Evolutionary conservation across 2,329 filamentous ascomycete genomes (phyloP).

Genomic region (Pseudogymnoascus sp.): DNA sequence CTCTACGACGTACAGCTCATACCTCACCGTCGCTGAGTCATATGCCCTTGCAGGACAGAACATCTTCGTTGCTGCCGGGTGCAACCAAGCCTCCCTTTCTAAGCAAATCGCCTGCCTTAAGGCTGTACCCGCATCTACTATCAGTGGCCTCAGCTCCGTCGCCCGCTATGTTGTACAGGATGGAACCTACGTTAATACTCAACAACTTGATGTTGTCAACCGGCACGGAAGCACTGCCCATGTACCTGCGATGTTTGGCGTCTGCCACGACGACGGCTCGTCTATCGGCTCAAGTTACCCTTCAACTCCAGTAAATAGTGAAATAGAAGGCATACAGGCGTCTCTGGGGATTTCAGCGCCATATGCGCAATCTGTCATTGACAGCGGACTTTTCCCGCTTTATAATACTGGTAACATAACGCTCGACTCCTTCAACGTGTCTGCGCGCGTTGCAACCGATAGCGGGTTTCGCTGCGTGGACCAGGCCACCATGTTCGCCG

Average conservation of each 20-base stretch:
- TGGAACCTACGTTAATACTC: conserved; percentile 42
- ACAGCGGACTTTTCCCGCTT: conserved; percentile 41
- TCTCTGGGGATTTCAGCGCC: conserved; percentile 39
- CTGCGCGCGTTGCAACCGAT: conserved; percentile 44
- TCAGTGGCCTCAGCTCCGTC: not conserved
- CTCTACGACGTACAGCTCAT: conserved; percentile 46
- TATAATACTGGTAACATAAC: conserved; percentile 43
- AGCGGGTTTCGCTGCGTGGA: conserved; percentile 48
- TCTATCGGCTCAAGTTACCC: conserved; percentile 41
- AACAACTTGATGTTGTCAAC: conserved; percentile 37
- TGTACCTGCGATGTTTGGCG: conserved; percentile 46
- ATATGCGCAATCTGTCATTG: conserved; percentile 35
- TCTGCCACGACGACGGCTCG: conserved; percentile 41
- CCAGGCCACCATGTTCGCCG: conserved; percentile 46
- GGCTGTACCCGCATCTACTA: conserved; percentile 30
- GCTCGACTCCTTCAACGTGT: conserved; percentile 47
- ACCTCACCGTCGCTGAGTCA: conserved; percentile 43
- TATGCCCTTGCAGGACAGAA: conserved; percentile 40
- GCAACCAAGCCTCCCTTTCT: conserved; percentile 35
- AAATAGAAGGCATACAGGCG: conserved; percentile 36
- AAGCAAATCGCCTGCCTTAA: conserved; percentile 41
- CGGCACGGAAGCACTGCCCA: conserved; percentile 39
- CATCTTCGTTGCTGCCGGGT: conserved; percentile 41
- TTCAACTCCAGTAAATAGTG: conserved; percentile 33
- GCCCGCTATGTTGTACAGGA: conserved; percentile 49